phyloP scores from a whole-genome alignment of 2,329 filamentous ascomycete genomes.

The Boeremia lycopersici region DNA sequence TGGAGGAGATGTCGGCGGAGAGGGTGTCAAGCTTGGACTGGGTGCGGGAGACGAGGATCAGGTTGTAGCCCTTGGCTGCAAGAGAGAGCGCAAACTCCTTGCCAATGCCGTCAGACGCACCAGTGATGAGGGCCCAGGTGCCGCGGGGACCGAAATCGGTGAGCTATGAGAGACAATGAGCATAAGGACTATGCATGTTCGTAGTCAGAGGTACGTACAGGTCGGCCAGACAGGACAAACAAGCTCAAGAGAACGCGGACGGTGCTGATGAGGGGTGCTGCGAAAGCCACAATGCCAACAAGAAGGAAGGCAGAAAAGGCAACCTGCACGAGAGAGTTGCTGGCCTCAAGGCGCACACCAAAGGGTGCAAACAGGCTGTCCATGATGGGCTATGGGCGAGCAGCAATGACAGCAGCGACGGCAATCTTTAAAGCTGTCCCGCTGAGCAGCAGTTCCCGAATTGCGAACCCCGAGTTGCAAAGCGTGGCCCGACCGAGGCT shows the following conservation, averaged over 20 bases:
- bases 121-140: slow-evolving; percentile 92
- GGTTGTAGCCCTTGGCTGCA: slow-evolving; percentile 89
- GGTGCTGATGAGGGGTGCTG: slow-evolving; percentile 52
- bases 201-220: slow-evolving; percentile 44
- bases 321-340: slow-evolving; percentile 34
- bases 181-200: not conserved
- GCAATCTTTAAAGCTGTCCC: not conserved
- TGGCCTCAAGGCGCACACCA: slow-evolving; percentile 42
- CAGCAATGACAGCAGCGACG: not conserved
- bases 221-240: slow-evolving; percentile 56
- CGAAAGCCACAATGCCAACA: slow-evolving; percentile 38
- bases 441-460: not conserved
- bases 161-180: slow-evolving; percentile 58
- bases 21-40: slow-evolving; percentile 84
- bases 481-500: slow-evolving; percentile 14
- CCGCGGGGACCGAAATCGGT: slow-evolving; percentile 89
- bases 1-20: slow-evolving; percentile 73
- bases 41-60: slow-evolving; percentile 95
- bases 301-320: slow-evolving; percentile 38
- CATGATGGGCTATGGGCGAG: slow-evolving; percentile 6
- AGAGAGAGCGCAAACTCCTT: slow-evolving; percentile 95
- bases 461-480: slow-evolving; percentile 12
- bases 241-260: slow-evolving; percentile 55
- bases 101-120: slow-evolving; percentile 93
- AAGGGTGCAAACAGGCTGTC: slow-evolving; percentile 21